A percentile compares a stretch with the other conserved stretches of the same genome.
Evolutionary conservation across 768 basidiomycete genomes (phyloP).

Genomic region (Pleurotus djamor): DNA sequence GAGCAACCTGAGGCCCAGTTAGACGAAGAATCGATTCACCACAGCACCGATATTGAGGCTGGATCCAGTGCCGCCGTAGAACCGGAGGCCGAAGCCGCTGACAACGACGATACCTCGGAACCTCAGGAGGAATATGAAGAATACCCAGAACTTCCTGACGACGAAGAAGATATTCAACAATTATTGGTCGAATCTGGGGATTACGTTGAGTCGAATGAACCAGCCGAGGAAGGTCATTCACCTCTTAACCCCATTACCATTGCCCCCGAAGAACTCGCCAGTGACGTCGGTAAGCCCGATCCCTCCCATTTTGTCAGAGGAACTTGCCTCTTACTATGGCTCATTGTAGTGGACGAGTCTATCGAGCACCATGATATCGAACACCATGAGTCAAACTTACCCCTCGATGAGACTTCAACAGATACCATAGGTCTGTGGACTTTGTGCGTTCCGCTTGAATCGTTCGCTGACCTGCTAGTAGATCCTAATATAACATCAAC

Average conservation of each 20-base stretch:
- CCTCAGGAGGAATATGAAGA: neutral
- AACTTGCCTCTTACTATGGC: too few species aligned
- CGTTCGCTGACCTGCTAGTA: neutral
- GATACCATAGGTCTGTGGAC: neutral
- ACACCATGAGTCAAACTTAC: neutral
- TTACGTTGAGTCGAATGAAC: neutral
- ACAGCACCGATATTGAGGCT: too few species aligned
- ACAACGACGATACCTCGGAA: neutral
- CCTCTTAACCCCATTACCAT: neutral
- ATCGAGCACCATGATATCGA: neutral
- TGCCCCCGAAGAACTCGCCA: neutral
- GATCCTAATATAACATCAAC: neutral
- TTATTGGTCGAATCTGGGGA: neutral
- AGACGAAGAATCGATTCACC: too few species aligned
- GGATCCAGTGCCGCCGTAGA: too few species aligned
- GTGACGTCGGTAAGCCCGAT: neutral
- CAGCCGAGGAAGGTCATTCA: neutral
- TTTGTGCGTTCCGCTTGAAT: neutral
- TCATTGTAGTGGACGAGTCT: too few species aligned
- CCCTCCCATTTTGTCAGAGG: too few species aligned
- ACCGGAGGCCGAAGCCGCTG: too few species aligned
- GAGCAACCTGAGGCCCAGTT: conserved; percentile 5
- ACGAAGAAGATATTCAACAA: conserved; percentile 8
- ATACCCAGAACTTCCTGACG: conserved; percentile 9
- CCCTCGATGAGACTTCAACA: neutral